Percentiles rank a stretch among this genome's conserved stretches.
Conservation (phyloP, 495 filamentous ascomycete species). For the Aspergillus taichungensis region DNA sequence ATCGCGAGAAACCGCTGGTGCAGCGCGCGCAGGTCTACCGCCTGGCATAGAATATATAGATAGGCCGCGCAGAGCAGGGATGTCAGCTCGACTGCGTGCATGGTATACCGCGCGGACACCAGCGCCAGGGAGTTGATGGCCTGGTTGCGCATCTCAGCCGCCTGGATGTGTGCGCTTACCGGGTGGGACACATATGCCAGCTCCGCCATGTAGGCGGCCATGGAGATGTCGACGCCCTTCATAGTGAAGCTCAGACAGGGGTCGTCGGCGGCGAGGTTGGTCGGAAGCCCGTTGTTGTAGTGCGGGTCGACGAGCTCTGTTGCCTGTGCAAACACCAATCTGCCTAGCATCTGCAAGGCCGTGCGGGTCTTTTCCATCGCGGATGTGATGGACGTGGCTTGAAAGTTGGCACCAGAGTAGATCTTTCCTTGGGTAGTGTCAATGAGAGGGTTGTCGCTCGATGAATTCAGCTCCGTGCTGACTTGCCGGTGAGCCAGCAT, state of each 20-base stretch:
- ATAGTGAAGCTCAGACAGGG: slow-evolving; percentile 46
- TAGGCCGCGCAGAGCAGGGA: slow-evolving; percentile 42
- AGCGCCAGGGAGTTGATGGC: slow-evolving; percentile 51
- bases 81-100: slow-evolving; percentile 47
- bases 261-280: slow-evolving; percentile 52
- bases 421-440: slow-evolving; percentile 27
- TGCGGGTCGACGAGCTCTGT: slow-evolving; percentile 51
- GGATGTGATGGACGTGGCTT: slow-evolving; percentile 50
- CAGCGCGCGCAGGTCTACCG: slow-evolving; percentile 35
- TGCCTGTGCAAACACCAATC: slow-evolving; percentile 49
- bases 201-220: slow-evolving; percentile 56
- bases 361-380: slow-evolving; percentile 55
- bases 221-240: slow-evolving; percentile 57
- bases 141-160: slow-evolving; percentile 54
- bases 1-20: slow-evolving; percentile 15
- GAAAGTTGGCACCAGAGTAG: slow-evolving; percentile 56
- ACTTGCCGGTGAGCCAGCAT: slow-evolving; percentile 47
- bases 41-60: slow-evolving; percentile 43
- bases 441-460: slow-evolving; percentile 56
- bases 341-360: slow-evolving; percentile 48
- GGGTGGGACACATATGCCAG: slow-evolving; percentile 44
- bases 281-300: slow-evolving; percentile 49
- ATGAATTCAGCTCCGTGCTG: slow-evolving; percentile 50
- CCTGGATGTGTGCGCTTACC: slow-evolving; percentile 45
- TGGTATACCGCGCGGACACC: slow-evolving; percentile 47